phyloP scores from a whole-genome alignment of 1,139 yeast species.

The Yamadazyma membranifaciens region DNA sequence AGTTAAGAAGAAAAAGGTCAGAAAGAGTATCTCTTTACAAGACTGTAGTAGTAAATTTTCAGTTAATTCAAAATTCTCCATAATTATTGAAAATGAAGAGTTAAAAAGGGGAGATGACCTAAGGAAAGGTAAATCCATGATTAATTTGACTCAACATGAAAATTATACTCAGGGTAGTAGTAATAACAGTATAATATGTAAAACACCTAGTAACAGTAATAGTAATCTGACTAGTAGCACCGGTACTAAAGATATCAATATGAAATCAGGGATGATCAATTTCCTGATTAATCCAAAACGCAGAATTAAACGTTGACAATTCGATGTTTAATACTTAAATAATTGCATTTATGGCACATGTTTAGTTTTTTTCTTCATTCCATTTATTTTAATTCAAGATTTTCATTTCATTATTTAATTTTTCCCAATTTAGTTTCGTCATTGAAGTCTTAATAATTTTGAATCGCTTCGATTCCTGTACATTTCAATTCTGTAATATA shows the following conservation, averaged over 20 bases:
- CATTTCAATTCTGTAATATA: no score
- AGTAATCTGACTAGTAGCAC: no score
- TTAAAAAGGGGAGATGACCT: not conserved
- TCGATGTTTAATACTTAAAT: not conserved
- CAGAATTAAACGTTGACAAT: conserved; percentile 1
- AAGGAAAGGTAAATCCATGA: conserved; percentile 4
- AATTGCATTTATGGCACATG: not conserved
- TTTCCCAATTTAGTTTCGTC: no score
- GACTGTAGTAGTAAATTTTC: conserved; percentile 22
- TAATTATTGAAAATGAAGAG: conserved; percentile 18
- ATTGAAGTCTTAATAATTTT: no score
- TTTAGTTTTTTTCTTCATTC: not conserved
- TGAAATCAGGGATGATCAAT: conserved; percentile 39
- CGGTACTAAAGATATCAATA: conserved; percentile 16
- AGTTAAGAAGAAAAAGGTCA: conserved; percentile 1
- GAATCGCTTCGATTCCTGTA: not conserved
- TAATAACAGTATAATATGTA: no score
- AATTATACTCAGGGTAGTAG: no score
- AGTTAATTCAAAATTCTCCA: conserved; percentile 17
- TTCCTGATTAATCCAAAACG: conserved; percentile 28
- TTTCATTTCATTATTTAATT: no score
- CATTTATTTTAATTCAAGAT: not conserved
- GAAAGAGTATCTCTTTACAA: conserved; percentile 19
- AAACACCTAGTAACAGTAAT: no score
- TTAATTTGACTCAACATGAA: not conserved